Evolutionary conservation across 192 early-diverging fungal species (phyloP).

Genomic region (Umbelopsis isabellina): DNA sequence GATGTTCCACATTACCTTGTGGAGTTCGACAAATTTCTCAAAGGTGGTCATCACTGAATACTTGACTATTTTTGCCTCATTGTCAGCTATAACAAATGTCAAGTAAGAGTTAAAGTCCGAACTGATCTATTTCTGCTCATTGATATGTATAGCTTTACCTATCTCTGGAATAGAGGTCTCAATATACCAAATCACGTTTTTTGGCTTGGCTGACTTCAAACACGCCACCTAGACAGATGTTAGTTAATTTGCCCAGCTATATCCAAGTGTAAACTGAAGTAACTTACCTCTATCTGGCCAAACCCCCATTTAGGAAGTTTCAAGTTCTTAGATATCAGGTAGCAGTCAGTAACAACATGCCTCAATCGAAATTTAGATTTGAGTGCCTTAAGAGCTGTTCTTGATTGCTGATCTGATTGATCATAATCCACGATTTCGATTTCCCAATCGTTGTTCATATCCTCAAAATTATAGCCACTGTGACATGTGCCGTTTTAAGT

Average conservation of each 20-base stretch:
- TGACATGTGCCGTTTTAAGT: background rate
- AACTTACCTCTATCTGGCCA: slow-evolving; percentile 89
- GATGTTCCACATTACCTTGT: slow-evolving; percentile 83
- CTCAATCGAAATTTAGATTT: slow-evolving; percentile 74
- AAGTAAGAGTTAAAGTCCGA: background rate
- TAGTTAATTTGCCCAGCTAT: no score
- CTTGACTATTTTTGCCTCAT: slow-evolving; percentile 58
- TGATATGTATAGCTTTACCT: background rate
- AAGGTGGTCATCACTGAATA: slow-evolving; percentile 72
- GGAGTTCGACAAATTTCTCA: slow-evolving; percentile 86
- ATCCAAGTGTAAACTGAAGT: no score
- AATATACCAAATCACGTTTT: slow-evolving; percentile 78
- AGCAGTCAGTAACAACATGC: slow-evolving; percentile 74
- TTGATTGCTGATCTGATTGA: slow-evolving; percentile 47
- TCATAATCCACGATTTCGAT: slow-evolving; percentile 75
- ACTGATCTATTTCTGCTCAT: background rate
- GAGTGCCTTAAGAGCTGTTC: slow-evolving; percentile 59
- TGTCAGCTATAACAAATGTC: slow-evolving; percentile 28
- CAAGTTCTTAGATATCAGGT: slow-evolving; percentile 76
- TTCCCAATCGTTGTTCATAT: slow-evolving; percentile 90
- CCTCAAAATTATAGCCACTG: slow-evolving; percentile 74
- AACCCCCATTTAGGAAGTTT: slow-evolving; percentile 94
- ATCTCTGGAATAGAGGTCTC: slow-evolving; percentile 30
- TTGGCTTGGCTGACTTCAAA: slow-evolving; percentile 62
- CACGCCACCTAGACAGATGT: slow-evolving; percentile 78